Conservation (phyloP, 257 asterid genomes). For the Catharanthus roseus region DNA sequence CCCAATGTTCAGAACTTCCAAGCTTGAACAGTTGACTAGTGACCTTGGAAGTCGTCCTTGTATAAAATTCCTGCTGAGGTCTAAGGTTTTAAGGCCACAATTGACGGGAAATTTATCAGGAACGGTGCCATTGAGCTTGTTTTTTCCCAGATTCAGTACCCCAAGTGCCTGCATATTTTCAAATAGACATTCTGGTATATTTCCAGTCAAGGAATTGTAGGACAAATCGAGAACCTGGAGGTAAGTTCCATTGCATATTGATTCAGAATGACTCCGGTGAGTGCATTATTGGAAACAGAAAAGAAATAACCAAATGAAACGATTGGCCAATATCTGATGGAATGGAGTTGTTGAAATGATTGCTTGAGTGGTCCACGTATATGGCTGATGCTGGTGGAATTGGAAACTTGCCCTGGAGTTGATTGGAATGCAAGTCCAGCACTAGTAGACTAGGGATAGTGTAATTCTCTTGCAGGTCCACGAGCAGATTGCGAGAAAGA, state of each 20-base stretch:
- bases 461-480: constrained; percentile 25
- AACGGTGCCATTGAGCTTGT: constrained; percentile 28
- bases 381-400: constrained; percentile 6
- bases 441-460: background rate
- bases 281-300: constrained; percentile 26
- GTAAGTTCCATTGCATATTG: constrained; percentile 27
- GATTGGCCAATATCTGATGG: constrained; percentile 24
- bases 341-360: constrained; percentile 35
- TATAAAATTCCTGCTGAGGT: constrained; percentile 32
- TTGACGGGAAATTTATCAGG: constrained; percentile 25
- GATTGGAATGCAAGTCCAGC: constrained; percentile 22
- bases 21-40: constrained; percentile 27
- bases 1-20: constrained; percentile 47
- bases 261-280: constrained; percentile 33
- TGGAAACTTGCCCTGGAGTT: constrained; percentile 27
- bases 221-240: constrained; percentile 49
- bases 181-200: constrained; percentile 33
- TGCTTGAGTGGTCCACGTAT: constrained; percentile 47
- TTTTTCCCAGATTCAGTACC: constrained; percentile 15
- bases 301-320: constrained; percentile 15
- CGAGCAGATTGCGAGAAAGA: constrained; percentile 29
- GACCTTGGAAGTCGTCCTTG: constrained; percentile 37
- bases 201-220: constrained; percentile 29
- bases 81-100: constrained; percentile 32
- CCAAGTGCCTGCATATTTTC: background rate